These are phyloP conservation scores for Solanum ossicruentum DNA, from an alignment of 257 asterid species.

Conservation along the genomic window DNA sequence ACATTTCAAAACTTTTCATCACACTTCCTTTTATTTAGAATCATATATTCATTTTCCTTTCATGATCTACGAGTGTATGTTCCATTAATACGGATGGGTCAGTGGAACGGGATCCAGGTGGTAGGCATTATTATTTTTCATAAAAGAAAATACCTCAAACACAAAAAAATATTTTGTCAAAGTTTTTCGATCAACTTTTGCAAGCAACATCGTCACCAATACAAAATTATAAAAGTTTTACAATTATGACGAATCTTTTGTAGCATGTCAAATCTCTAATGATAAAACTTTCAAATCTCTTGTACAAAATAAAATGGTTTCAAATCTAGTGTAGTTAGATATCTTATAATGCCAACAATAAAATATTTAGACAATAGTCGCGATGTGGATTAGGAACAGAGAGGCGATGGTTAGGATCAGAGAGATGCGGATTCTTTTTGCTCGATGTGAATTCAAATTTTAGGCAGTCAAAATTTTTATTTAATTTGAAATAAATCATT, in stretches of 20 bases:
- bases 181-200: too few relatives aligned
- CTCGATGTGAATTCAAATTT: background rate
- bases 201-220: too few relatives aligned
- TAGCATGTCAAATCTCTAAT: too few relatives aligned
- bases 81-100: background rate
- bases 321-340: too few relatives aligned
- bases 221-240: too few relatives aligned
- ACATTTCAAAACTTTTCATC: fast-evolving
- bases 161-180: too few relatives aligned
- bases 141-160: too few relatives aligned
- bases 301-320: too few relatives aligned
- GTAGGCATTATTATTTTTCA: too few relatives aligned
- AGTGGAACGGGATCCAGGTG: background rate
- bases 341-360: background rate
- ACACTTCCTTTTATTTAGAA: too few relatives aligned
- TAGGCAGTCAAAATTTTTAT: background rate
- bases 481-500: background rate
- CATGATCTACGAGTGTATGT: background rate
- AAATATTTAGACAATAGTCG: too few relatives aligned
- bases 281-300: too few relatives aligned
- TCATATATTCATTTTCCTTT: background rate
- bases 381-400: background rate
- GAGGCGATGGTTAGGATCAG: background rate
- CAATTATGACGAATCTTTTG: background rate
- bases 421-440: background rate